Evolutionary conservation across 2,329 filamentous ascomycete genomes (phyloP), one percentile per base, ranked within the genome.

Genomic region (Claviceps sp.): DNA sequence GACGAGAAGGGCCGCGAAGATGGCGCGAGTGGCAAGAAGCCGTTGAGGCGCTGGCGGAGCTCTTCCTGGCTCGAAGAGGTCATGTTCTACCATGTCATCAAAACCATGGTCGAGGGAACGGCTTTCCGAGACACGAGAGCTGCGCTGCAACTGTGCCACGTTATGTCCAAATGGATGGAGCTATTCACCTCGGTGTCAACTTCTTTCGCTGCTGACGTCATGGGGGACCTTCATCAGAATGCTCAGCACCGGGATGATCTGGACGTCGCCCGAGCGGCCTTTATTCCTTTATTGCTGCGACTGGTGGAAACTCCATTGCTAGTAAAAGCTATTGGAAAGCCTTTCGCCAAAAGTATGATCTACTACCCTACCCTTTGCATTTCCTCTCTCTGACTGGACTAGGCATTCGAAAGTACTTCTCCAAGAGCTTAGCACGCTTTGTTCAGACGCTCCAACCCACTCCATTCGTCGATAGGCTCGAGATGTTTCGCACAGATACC

Each of bases 71-170:
- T 85, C 0, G 93, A 98, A 65, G 95, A 96, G 69, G 84, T 93
- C 49, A 87, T 97, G 68, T 85, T 96, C 62, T 94, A 95, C 66
- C 83, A 90, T 3, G 89, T 98, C 49, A 88, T 89, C 2, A 95
- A 94, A 68, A 86, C 84, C 0, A 89, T 97, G 49, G 85, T 74
- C 1, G 70, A 77, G 47, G 77, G 74, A 0, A 66, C 62, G 1
- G 73, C 71, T 1, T 76, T 81, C 47, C 67, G 63, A 52, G 70
- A 68, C 24, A 60, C 66, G 16, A 64, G 70, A 30, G 72, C 76
- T n/a, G 77, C 74, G 0, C 58, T 81, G 8, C 69, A 74, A 19
- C 64, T 81, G 40, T 70, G 75, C 24, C 66, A 67, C 50, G 64
- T 75, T 44, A 71, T 80, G 52, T 75, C 75, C 19, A 70, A 70